Conservation (phyloP, 2,329 filamentous ascomycete genomes). For the Fusarium paranaense region DNA sequence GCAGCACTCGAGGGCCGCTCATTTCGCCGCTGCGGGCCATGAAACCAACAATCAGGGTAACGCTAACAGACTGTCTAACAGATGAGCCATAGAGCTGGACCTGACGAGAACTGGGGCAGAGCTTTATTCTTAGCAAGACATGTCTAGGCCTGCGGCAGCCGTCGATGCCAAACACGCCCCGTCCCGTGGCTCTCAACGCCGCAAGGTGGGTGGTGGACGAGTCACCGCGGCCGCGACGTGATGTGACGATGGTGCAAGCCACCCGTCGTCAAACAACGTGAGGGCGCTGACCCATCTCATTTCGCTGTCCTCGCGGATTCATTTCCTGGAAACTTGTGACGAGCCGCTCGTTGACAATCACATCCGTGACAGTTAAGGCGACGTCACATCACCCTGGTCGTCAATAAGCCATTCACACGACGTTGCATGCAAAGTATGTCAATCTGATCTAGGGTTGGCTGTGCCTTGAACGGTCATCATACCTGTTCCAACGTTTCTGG, state of each 20-base stretch:
- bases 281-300: constrained; percentile 38
- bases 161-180: constrained; percentile 37
- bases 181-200: constrained; percentile 31
- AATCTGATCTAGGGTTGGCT: constrained; percentile 14
- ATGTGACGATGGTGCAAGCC: constrained; percentile 40
- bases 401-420: constrained; percentile 22
- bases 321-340: constrained; percentile 41
- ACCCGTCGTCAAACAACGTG: constrained; percentile 21
- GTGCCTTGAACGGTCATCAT: constrained; percentile 4
- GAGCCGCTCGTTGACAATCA: constrained; percentile 21
- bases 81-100: constrained; percentile 14
- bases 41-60: constrained; percentile 1
- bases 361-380: constrained; percentile 10
- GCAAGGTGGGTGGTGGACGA: constrained; percentile 22
- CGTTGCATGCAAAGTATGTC: constrained; percentile 16
- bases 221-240: constrained; percentile 20
- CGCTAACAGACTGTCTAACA: constrained; percentile 12
- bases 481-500: constrained; percentile 16
- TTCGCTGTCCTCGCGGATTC: constrained; percentile 41
- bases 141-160: constrained; percentile 24
- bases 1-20: constrained; percentile 2
- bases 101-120: constrained; percentile 20
- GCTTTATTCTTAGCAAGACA: constrained; percentile 18
- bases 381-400: constrained; percentile 38
- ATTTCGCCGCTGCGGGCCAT: constrained; percentile 17